Evolutionary conservation across 306 rosid species (phyloP).

Genomic region (Medicago lupulina): DNA sequence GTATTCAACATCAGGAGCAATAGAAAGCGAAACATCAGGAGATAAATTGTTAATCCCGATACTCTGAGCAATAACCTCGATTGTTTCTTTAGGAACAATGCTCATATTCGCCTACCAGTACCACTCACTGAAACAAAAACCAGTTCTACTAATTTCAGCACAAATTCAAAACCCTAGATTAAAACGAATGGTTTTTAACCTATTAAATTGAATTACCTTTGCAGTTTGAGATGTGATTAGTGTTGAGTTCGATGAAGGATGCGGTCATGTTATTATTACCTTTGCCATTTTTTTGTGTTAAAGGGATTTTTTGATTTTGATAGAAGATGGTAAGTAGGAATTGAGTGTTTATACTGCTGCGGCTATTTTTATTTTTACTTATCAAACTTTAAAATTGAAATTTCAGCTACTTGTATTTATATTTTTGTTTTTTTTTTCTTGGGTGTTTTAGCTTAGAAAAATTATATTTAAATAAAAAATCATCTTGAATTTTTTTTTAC

Average conservation of each 20-base stretch:
- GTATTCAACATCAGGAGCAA: conserved; percentile 92
- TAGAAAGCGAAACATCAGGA: conserved; percentile 68
- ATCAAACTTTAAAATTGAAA: no score
- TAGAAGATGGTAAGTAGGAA: neutral
- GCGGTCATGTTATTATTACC: neutral
- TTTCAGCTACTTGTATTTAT: no score
- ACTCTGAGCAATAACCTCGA: conserved; percentile 88
- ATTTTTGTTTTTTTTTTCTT: no score
- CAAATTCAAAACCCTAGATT: conserved; percentile 32
- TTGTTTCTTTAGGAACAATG: conserved; percentile 83
- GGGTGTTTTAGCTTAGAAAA: no score
- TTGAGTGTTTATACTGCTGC: neutral
- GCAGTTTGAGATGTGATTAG: neutral
- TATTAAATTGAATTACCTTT: neutral
- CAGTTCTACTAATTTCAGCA: neutral
- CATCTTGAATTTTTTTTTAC: no score
- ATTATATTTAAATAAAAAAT: no score
- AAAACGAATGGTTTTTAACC: neutral
- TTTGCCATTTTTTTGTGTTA: no score
- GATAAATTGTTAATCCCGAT: conserved; percentile 79
- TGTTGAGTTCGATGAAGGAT: neutral
- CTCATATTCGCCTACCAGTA: conserved; percentile 56
- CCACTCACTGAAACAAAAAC: conserved; percentile 6
- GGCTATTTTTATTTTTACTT: neutral
- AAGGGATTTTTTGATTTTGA: no score